phyloP scores from a whole-genome alignment of 2,329 filamentous ascomycete genomes.

The Xylariomycetidae sp. region DNA sequence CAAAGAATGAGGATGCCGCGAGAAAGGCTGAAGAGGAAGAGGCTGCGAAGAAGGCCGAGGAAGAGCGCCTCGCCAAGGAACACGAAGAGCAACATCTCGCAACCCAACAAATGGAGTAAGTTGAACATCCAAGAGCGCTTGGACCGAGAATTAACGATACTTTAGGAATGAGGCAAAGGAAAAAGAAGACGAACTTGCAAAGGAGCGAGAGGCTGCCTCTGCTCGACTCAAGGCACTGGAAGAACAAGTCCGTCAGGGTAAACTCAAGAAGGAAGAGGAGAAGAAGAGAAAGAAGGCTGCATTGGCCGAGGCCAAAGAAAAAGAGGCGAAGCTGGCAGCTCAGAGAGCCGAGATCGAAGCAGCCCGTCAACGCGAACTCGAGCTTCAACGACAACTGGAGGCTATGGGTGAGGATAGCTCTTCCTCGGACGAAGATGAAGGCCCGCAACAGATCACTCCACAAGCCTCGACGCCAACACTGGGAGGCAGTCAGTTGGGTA shows the following conservation, averaged over 20 bases:
- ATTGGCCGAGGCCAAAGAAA: constrained; percentile 78
- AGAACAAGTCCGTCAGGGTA: constrained; percentile 88
- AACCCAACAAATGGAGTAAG: constrained; percentile 78
- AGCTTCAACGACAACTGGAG: constrained; percentile 83
- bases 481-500: constrained; percentile 46
- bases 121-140: too few relatives aligned
- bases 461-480: constrained; percentile 56
- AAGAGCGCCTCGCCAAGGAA: constrained; percentile 62
- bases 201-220: constrained; percentile 74
- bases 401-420: constrained; percentile 67
- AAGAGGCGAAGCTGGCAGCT: constrained; percentile 77
- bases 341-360: constrained; percentile 90
- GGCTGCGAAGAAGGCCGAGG: constrained; percentile 57
- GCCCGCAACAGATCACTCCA: constrained; percentile 63
- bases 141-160: too few relatives aligned
- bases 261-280: constrained; percentile 94
- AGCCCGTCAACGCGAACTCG: constrained; percentile 82
- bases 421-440: constrained; percentile 78
- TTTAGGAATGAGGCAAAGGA: constrained; percentile 65
- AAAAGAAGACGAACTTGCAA: constrained; percentile 76
- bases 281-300: constrained; percentile 89
- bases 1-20: constrained; percentile 46
- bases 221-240: constrained; percentile 84
- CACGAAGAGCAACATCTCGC: constrained; percentile 72
- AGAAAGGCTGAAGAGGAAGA: constrained; percentile 44